Evolutionary conservation across 164 flowering plant genomes (phyloP).

Genomic region (Berberis thunbergii): DNA sequence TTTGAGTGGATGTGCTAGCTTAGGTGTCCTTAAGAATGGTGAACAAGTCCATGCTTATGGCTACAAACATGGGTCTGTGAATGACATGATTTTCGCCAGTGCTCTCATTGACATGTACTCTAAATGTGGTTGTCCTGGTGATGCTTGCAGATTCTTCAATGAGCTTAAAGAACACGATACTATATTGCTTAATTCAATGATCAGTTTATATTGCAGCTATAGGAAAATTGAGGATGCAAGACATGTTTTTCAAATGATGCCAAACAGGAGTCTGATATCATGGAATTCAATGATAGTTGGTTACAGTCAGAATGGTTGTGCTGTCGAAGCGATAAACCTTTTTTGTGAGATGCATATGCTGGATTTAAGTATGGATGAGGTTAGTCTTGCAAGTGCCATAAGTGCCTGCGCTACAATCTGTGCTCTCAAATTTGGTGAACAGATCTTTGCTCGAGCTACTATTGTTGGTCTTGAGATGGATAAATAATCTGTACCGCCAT

Average conservation of each 20-base stretch:
- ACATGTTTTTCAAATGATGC: conserved; percentile 43
- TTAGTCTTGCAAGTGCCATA: conserved; percentile 57
- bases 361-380: conserved; percentile 44
- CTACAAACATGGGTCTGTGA: conserved; percentile 33
- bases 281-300: conserved; percentile 88
- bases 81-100: conserved; percentile 39
- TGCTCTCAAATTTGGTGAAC: conserved; percentile 56
- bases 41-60: conserved; percentile 44
- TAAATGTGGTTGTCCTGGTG: conserved; percentile 43
- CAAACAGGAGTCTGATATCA: conserved; percentile 54
- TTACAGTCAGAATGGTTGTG: conserved; percentile 58
- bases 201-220: conserved; percentile 43
- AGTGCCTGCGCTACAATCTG: conserved; percentile 65
- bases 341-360: conserved; percentile 50
- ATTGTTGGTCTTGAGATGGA: conserved; percentile 50
- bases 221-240: conserved; percentile 57
- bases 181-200: conserved; percentile 63
- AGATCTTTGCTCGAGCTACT: conserved; percentile 47
- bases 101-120: conserved; percentile 51
- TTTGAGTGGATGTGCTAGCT: conserved; percentile 45
- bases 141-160: conserved; percentile 47
- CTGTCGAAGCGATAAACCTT: conserved; percentile 49
- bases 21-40: conserved; percentile 21
- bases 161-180: conserved; percentile 51
- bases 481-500: conserved; percentile 56